Evolutionary conservation across 345 rosid genomes (phyloP).

Genomic region (Melaleuca quinquenervia): DNA sequence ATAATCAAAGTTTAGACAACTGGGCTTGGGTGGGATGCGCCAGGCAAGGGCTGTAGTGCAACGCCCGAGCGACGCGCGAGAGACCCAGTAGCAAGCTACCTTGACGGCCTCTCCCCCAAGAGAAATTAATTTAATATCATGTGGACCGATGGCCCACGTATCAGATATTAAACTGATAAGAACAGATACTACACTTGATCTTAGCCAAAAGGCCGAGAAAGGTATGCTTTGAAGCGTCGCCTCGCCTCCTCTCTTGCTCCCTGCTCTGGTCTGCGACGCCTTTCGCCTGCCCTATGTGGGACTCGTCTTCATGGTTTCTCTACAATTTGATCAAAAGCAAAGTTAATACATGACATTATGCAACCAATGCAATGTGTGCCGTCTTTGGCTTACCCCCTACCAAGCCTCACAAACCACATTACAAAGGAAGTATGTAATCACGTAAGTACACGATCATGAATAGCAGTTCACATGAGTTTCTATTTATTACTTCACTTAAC

Average conservation of each 20-base stretch:
- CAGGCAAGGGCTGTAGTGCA: not conserved
- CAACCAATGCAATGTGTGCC: too few species aligned
- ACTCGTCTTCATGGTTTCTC: not conserved
- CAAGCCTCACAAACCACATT: too few species aligned
- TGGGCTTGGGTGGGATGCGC: not conserved
- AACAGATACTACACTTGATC: constrained; percentile 52
- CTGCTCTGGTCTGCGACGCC: not conserved
- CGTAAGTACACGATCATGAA: too few species aligned
- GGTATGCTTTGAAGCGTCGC: not conserved
- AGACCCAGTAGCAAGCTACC: not conserved
- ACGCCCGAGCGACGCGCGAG: not conserved
- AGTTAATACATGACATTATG: too few species aligned
- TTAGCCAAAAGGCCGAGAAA: constrained; percentile 61
- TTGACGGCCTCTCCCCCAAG: not conserved
- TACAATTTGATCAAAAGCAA: too few species aligned
- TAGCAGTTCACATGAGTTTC: too few species aligned
- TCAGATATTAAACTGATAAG: constrained; percentile 56
- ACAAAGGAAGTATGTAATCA: too few species aligned
- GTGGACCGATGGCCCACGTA: constrained; percentile 23
- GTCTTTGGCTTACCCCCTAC: too few species aligned
- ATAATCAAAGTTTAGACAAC: not conserved
- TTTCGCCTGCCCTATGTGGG: not conserved
- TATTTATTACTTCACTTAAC: too few species aligned
- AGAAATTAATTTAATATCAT: constrained; percentile 26
- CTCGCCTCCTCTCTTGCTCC: not conserved